Conservation (phyloP, 2,329 filamentous ascomycete species). For the Elsinoe perseae region DNA sequence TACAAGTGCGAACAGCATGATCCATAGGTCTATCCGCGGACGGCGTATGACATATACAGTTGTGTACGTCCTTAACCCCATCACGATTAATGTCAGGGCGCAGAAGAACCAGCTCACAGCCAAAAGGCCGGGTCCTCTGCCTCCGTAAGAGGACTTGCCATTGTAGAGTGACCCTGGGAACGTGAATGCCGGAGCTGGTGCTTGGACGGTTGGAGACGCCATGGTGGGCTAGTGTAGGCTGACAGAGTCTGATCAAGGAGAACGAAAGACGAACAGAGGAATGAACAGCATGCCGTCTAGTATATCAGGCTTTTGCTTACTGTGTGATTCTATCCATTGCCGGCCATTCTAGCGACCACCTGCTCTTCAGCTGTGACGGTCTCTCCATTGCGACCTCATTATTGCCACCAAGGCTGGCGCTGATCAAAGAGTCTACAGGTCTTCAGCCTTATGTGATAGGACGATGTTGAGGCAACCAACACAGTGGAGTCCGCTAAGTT, state of each 20-base stretch:
- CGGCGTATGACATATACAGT: slow-evolving; percentile 2
- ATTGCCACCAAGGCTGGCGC: slow-evolving; percentile 4
- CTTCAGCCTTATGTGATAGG: slow-evolving; percentile 5
- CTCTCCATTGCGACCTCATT: neutral
- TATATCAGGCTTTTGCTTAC: slow-evolving; percentile 3
- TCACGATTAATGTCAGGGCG: neutral
- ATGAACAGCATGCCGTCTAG: neutral
- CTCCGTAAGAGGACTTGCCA: neutral
- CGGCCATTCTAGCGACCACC: neutral
- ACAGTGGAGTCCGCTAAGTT: neutral
- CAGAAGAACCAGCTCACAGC: slow-evolving; percentile 12
- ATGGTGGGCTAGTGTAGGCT: neutral
- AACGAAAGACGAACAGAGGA: neutral
- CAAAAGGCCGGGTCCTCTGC: neutral
- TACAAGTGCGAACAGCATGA: slow-evolving; percentile 6
- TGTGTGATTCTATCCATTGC: neutral
- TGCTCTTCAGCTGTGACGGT: neutral
- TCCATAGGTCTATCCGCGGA: slow-evolving; percentile 7
- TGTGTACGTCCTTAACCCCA: neutral
- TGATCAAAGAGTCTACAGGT: slow-evolving; percentile 3
- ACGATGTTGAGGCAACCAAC: slow-evolving; percentile 1
- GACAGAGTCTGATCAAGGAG: neutral
- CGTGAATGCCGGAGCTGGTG: neutral
- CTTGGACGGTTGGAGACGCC: neutral
- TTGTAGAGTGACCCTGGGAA: slow-evolving; percentile 9